Evolutionary conservation across 1,284 basidiomycete genomes (phyloP), one percentile per base, ranked within the genome.

Genomic region (Melampsora abietis-canadensis): DNA sequence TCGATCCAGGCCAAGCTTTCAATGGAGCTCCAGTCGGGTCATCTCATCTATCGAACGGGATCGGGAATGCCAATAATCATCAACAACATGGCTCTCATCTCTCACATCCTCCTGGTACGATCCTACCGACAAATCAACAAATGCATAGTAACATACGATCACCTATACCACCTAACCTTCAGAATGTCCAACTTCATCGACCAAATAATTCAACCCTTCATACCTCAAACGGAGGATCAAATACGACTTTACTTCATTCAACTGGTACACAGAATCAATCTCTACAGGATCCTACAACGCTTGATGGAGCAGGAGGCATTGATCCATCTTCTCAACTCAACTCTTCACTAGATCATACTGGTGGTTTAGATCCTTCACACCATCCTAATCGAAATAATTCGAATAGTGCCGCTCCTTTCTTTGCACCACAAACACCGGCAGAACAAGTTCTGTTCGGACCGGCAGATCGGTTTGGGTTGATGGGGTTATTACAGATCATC

Each of bases 391-490:
- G 46, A 27, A 64, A 51, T n/a, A 54, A n/a, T 7, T 21, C n/a
- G 4, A 54, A n/a, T 21, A 59, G 47, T 19, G 54, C 46, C 24
- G 70, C 54, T 8, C 62, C 62, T 1, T 66, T 73, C 51, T 73
- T 59, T 60, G 62, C 70, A 17, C 70, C 70, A 4, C 78, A 78
- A 63, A 79, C 94, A 76, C 94, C 95, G 0, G 93, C 93, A 54
- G 92, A 97, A 82, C 95, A 98, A 84, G 88, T 98, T 21, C 86
- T 98, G 68, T 88, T 92, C 78, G 92, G 91, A 68, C 92, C 95
- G 0, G 95, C 94, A 72, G 95, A 98, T 83, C 87, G 93, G 78
- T 98, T 94, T 89, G 95, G 95, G 0, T 84, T 98, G 48, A 83
- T 96, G 66, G 92, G 92, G 2, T 84, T 98, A 76, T 84, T 98